phyloP scores from a whole-genome alignment of 2,329 filamentous ascomycete species.

The Tolypocladium tundrense region DNA sequence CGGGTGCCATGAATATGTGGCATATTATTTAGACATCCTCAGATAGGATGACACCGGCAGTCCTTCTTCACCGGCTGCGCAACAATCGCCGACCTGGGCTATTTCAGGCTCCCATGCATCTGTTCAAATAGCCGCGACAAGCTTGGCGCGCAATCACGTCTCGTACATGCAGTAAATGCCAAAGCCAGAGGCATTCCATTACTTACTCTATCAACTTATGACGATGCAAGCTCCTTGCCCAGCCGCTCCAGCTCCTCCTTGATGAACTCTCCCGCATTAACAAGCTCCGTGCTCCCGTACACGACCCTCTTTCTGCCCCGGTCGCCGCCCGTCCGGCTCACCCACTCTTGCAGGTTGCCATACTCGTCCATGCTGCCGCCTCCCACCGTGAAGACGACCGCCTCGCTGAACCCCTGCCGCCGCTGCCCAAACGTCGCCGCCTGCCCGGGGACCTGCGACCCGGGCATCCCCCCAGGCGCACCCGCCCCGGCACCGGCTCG shows the following conservation, averaged over 20 bases:
- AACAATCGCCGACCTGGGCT: too few species aligned
- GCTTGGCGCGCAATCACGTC: not conserved
- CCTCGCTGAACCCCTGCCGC: constrained; percentile 79
- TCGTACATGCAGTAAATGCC: not conserved
- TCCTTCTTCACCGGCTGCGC: too few species aligned
- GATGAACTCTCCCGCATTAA: constrained; percentile 60
- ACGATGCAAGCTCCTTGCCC: constrained; percentile 43
- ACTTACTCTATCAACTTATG: constrained; percentile 1
- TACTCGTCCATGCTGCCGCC: constrained; percentile 99
- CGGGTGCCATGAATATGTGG: too few species aligned
- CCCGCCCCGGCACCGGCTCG: constrained; percentile 30
- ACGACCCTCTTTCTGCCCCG: constrained; percentile 70
- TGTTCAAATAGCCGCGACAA: not conserved
- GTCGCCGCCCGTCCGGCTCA: constrained; percentile 60
- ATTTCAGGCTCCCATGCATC: too few species aligned
- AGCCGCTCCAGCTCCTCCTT: constrained; percentile 52
- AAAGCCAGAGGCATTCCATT: not conserved
- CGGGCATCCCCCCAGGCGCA: constrained; percentile 39
- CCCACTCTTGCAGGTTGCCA: constrained; percentile 95
- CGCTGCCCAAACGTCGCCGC: constrained; percentile 83
- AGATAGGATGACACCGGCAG: too few species aligned
- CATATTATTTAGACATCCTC: too few species aligned
- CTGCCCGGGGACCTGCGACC: constrained; percentile 48
- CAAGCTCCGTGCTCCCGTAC: constrained; percentile 84
- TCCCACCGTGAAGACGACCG: constrained; percentile 88